phyloP scores from a whole-genome alignment of 1,284 basidiomycete species.

The Ceratobasidium sp. region DNA sequence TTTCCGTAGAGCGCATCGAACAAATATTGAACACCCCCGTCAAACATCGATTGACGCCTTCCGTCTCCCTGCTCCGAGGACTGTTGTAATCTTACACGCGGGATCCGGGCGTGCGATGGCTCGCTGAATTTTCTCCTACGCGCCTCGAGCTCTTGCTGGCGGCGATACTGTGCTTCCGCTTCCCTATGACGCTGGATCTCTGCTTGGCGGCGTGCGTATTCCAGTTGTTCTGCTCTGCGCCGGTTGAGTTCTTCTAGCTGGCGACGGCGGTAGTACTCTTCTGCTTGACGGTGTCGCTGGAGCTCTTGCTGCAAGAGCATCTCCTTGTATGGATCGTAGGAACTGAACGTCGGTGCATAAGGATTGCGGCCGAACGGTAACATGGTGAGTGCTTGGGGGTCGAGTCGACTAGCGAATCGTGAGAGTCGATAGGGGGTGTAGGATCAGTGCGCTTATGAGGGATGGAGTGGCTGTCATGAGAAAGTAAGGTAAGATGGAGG shows the following conservation, averaged over 20 bases:
- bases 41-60: constrained; percentile 19
- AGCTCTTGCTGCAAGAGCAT: constrained; percentile 29
- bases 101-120: neutral
- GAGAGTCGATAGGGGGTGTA: neutral
- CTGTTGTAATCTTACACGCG: neutral
- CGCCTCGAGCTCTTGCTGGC: constrained; percentile 18
- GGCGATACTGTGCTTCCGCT: constrained; percentile 1
- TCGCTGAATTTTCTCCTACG: constrained; percentile 22
- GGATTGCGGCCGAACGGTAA: constrained; percentile 19
- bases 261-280: constrained; percentile 18
- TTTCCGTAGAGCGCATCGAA: constrained; percentile 17
- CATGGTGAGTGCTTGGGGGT: constrained; percentile 1
- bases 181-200: constrained; percentile 18
- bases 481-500: too few relatives aligned
- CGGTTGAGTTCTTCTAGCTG: constrained; percentile 36
- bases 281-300: constrained; percentile 8
- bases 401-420: neutral
- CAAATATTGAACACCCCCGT: constrained; percentile 17
- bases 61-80: neutral
- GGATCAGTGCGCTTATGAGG: too few relatives aligned
- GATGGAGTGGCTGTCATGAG: neutral
- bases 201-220: constrained; percentile 31
- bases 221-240: constrained; percentile 22
- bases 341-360: constrained; percentile 2
- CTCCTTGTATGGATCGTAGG: constrained; percentile 24